Evolutionary conservation across 2,329 filamentous ascomycete genomes (phyloP).

Genomic region (Ascochyta lentis): DNA sequence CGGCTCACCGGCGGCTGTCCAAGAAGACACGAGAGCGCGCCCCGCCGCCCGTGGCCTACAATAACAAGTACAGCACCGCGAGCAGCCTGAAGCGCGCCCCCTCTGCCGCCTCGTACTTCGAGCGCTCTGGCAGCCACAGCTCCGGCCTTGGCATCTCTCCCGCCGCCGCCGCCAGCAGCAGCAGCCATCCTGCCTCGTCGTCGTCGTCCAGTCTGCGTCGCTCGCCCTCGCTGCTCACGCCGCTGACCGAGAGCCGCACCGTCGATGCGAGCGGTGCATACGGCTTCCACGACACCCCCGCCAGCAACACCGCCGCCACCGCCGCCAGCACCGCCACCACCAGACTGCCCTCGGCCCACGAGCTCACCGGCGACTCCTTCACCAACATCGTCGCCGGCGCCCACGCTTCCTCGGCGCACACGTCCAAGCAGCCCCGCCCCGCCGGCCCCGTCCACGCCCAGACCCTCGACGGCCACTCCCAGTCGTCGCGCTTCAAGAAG

Average conservation of each 20-base stretch:
- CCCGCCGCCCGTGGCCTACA: conserved; percentile 26
- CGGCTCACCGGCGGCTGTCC: conserved; percentile 18
- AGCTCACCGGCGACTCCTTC: conserved; percentile 17
- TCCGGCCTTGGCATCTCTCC: conserved; percentile 21
- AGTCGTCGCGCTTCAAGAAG: conserved; percentile 24
- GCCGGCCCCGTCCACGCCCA: conserved; percentile 37
- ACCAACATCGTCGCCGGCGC: conserved; percentile 11
- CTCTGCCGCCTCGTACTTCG: conserved; percentile 29
- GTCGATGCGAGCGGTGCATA: conserved; percentile 17
- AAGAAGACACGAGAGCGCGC: conserved; percentile 26
- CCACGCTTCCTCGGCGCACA: conserved; percentile 18
- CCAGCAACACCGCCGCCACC: no score
- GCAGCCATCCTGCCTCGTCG: conserved; percentile 7
- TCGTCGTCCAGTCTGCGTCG: conserved; percentile 17
- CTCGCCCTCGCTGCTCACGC: conserved; percentile 26
- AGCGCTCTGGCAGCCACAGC: conserved; percentile 13
- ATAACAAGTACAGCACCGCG: conserved; percentile 19
- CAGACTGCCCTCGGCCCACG: conserved; percentile 12
- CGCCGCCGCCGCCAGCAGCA: conserved; percentile 16
- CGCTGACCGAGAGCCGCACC: conserved; percentile 25
- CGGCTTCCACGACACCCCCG: conserved; percentile 10
- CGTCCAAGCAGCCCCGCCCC: conserved; percentile 32
- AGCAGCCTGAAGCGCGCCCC: conserved; percentile 25
- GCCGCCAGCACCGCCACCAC: background rate
- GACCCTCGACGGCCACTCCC: conserved; percentile 31